Conservation (phyloP, 768 basidiomycete species). For the Obba rivulosa region DNA sequence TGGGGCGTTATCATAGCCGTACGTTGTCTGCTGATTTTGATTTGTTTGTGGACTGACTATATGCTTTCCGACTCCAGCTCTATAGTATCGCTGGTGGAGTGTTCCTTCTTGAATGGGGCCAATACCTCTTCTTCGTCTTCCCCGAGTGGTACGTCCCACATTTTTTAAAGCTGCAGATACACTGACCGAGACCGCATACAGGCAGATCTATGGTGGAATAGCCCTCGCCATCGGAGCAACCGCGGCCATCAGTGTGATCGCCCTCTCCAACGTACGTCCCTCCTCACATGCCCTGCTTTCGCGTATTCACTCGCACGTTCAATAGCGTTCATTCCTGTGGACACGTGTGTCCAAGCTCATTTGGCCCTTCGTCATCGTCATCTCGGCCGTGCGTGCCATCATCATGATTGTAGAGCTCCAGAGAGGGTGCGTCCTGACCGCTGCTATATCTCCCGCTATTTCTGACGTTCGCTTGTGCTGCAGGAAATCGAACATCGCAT, state of each 20-base stretch:
- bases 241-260: slow-evolving; percentile 50
- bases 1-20: slow-evolving; percentile 63
- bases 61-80: slow-evolving; percentile 31
- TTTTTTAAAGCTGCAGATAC: not conserved
- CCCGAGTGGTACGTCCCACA: slow-evolving; percentile 52
- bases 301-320: slow-evolving; percentile 1
- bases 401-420: slow-evolving; percentile 71
- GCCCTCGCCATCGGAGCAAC: slow-evolving; percentile 45
- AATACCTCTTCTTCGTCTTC: slow-evolving; percentile 58
- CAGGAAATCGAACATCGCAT: slow-evolving; percentile 63
- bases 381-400: slow-evolving; percentile 57
- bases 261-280: slow-evolving; percentile 56
- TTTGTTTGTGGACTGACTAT: too few species aligned
- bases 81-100: slow-evolving; percentile 66
- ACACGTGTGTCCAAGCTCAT: slow-evolving; percentile 56
- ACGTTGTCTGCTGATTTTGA: slow-evolving; percentile 6
- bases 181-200: slow-evolving; percentile 18
- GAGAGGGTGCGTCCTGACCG: slow-evolving; percentile 46
- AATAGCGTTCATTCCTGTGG: slow-evolving; percentile 67
- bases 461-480: not conserved
- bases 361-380: slow-evolving; percentile 69
- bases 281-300: slow-evolving; percentile 5
- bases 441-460: not conserved
- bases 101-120: slow-evolving; percentile 55
- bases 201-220: slow-evolving; percentile 69